Evolutionary conservation across 2,329 filamentous ascomycete species (phyloP), one percentile per base, ranked within the genome.

Genomic region (Penicillium sp.): DNA sequence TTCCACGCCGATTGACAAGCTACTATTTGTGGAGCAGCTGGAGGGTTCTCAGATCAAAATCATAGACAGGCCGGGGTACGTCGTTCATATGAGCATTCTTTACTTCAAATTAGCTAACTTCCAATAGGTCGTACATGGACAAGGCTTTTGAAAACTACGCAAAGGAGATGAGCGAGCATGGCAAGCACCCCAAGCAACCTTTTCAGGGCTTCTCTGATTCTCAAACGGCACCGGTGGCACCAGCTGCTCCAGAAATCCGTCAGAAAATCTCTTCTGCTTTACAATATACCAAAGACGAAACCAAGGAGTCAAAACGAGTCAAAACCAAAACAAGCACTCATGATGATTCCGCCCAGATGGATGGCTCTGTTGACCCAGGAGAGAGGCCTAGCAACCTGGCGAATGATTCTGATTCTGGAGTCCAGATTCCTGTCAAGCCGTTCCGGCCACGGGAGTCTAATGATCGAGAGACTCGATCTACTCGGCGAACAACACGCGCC

Each of bases 111-210:
- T 33, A 12, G 47, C 57, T 61, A 52, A 58, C 28, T 50, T 42
- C 23, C 16, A 21, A 46, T 34, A 74, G 71, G 33, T 50, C 58
- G 15, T 70, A 65, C 62, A 69, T 75, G 66, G 61, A 72, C 33
- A 63, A 61, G 12, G 53, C 59, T 7, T 74, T 74, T 49, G 52
- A 52, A 33, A 61, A 31, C 3, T 45, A 58, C 21, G 49, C 53
- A 31, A 56, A 51, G 4, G 52, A 60, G 6, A 24, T 50, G 21
- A 38, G 31, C 6, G 41, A 46, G 8, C 45, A 49, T 31, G 16
- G 23, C 9, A 61, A 51, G 12, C 47, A 16, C 15, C 9, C 49
- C 13, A 69, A 65, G 52, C 48, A 56, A 55, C 18, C 53, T 42
- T 16, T 57, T 33, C 18, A 45, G 42, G 50, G 54, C n/a, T 51